phyloP scores from a whole-genome alignment of 495 filamentous ascomycete species.

The Neurospora sp. region DNA sequence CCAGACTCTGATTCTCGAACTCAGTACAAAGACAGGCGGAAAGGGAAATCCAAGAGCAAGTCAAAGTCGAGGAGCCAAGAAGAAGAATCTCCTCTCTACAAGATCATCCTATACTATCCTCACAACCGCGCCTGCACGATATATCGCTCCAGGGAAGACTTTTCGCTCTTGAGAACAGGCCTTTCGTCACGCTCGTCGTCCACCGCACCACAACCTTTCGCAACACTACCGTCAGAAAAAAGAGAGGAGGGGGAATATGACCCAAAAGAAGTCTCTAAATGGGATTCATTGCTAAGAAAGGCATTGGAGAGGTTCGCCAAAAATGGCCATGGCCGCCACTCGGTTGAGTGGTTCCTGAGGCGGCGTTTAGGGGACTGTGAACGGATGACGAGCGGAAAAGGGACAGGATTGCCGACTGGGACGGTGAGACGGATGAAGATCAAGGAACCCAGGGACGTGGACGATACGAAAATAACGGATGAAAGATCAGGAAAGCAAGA shows the following conservation, averaged over 20 bases:
- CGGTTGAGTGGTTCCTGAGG: slow-evolving; percentile 21
- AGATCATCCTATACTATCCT: slow-evolving; percentile 17
- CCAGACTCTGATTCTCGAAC: background rate
- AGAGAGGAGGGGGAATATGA: background rate
- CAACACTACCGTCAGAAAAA: background rate
- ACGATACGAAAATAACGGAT: background rate
- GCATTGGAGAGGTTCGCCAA: slow-evolving; percentile 7
- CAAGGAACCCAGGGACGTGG: background rate
- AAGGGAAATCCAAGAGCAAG: background rate
- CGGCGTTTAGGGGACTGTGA: slow-evolving; percentile 22
- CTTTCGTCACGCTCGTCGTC: background rate
- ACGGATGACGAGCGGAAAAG: background rate
- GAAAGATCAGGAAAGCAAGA: background rate
- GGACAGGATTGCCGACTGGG: background rate
- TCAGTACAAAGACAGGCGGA: background rate
- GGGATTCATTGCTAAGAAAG: background rate
- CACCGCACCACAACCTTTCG: too few species aligned
- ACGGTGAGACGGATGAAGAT: background rate
- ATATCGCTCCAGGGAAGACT: slow-evolving; percentile 17
- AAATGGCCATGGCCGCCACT: slow-evolving; percentile 1
- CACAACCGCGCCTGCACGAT: slow-evolving; percentile 25
- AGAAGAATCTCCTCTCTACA: slow-evolving; percentile 6
- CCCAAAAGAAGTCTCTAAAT: background rate
- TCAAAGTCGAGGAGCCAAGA: background rate
- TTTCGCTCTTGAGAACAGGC: slow-evolving; percentile 3